Conservation (phyloP, 2,329 filamentous ascomycete genomes). For the Apiospora pterosperma region DNA sequence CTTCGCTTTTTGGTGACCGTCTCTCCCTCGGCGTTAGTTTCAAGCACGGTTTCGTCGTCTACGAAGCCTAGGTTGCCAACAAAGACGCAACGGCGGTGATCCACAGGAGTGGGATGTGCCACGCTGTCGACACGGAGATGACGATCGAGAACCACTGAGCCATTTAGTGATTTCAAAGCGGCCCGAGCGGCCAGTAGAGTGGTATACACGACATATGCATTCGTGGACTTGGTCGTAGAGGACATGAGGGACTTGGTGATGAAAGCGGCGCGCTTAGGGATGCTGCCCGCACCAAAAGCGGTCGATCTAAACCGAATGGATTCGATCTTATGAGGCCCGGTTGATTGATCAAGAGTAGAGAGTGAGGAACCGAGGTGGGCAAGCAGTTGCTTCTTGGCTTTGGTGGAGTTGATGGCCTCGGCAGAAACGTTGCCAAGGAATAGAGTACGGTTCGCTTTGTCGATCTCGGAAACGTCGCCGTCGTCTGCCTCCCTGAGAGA, state of each 20-base stretch:
- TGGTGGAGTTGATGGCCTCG: constrained; percentile 76
- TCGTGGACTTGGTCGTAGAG: constrained; percentile 86
- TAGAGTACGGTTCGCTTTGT: constrained; percentile 85
- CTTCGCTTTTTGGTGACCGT: constrained; percentile 70
- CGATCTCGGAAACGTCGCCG: constrained; percentile 56
- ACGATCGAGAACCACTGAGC: constrained; percentile 76
- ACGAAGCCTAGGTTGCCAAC: constrained; percentile 96
- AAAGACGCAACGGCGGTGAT: constrained; percentile 89
- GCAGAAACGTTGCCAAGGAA: constrained; percentile 91
- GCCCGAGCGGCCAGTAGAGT: constrained; percentile 71
- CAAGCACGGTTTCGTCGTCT: constrained; percentile 77
- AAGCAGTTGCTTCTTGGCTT: constrained; percentile 73
- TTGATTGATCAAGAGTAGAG: constrained; percentile 43
- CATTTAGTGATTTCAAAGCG: constrained; percentile 77
- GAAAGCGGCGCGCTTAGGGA: constrained; percentile 93
- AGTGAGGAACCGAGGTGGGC: constrained; percentile 77
- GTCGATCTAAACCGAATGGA: constrained; percentile 93
- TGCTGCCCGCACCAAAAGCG: constrained; percentile 69
- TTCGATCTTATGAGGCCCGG: constrained; percentile 68
- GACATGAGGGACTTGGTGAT: constrained; percentile 89
- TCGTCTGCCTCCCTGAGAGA: constrained; percentile 47
- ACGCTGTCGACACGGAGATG: constrained; percentile 90
- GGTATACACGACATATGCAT: constrained; percentile 90
- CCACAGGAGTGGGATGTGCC: constrained; percentile 77
- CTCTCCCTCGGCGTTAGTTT: constrained; percentile 61